Evolutionary conservation across 331 rosid species (phyloP).

Genomic region (Dryas integrifolia): DNA sequence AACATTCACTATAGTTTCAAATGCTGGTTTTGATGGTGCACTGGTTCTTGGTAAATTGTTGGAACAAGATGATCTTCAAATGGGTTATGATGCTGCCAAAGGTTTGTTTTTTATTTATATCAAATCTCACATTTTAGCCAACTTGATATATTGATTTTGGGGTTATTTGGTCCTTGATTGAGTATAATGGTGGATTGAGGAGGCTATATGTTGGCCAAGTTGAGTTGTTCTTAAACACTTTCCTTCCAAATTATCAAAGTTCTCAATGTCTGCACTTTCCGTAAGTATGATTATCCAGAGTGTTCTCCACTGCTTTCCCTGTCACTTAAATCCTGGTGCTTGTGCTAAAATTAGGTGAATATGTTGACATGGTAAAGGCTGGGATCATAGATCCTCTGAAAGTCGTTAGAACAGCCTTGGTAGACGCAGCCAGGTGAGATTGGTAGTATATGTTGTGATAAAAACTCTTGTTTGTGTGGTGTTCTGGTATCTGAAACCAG

Average conservation of each 20-base stretch:
- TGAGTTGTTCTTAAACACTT: not conserved
- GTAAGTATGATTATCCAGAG: not conserved
- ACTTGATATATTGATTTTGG: not conserved
- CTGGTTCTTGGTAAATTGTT: constrained; percentile 72
- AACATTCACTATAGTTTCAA: constrained; percentile 60
- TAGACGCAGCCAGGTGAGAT: constrained; percentile 89
- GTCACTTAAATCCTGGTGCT: constrained; percentile 13
- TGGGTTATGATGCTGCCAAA: constrained; percentile 79
- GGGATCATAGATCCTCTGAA: constrained; percentile 92
- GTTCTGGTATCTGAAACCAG: constrained; percentile 8
- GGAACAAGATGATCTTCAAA: constrained; percentile 68
- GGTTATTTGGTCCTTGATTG: not conserved
- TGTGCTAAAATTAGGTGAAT: constrained; percentile 55
- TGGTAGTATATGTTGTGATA: not conserved
- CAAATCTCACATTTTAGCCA: constrained; percentile 9
- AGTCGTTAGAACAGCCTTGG: constrained; percentile 85
- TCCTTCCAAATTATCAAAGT: not conserved
- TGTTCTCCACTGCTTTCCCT: not conserved
- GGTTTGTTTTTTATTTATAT: constrained; percentile 44
- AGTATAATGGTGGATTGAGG: not conserved
- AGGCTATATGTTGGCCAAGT: not conserved
- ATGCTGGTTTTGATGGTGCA: constrained; percentile 89
- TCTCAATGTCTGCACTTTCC: not conserved
- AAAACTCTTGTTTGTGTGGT: not conserved
- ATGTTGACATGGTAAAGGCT: constrained; percentile 85